Base-by-base conservation (phyloP, 2,329 filamentous ascomycete species). In the Paecilomyces fulvus region DNA sequence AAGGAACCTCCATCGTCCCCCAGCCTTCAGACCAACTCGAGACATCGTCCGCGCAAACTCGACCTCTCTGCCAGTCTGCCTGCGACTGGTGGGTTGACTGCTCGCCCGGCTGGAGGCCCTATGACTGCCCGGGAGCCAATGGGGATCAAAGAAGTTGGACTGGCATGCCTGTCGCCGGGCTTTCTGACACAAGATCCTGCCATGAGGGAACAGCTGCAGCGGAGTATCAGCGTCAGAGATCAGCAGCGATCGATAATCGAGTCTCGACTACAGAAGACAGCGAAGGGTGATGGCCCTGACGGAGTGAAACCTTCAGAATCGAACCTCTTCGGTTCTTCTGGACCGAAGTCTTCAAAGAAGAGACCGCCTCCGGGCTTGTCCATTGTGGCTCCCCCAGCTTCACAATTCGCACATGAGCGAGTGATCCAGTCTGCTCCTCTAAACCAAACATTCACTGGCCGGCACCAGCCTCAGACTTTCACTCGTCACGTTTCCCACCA, bases 351-450 rank as follows among this genome's bases (percentile, higher is more conserved):
- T 75, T 67, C 67, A 31, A 73, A 70, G 73, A 79, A 64, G 82
- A 86, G 67, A 71, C 83, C 85, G 58, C 94, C 94, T 43, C 89
- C 91, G 0, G 92, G 92, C 49, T 79, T 99, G 52, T 95, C 91
- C 56, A 99, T 99, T 63, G 89, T 95, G n/a, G 89, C 94, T 25
- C 94, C 94, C 1, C 90, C 91, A 5, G 91, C 95, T 62, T 86
- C 94, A 64, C 88, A 92, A 60, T 97, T 97, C 68, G 90, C 92
- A 64, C 86, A 91, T 67, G 94, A 99, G 79, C 83, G 94, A 64
- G 91, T 97, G 33, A 95, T 99, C 59, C 94, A 99, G 74, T 99
- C 94, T 3, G 94, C 94, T 7, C 94, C 94, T 14, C 82, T 99
- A 23, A 87, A 95, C 65, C 92, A 96, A 70, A 95, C 90, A 37